Base-by-base conservation (phyloP, 1,139 yeast species). In the Wickerhamomyces sp. region DNA sequence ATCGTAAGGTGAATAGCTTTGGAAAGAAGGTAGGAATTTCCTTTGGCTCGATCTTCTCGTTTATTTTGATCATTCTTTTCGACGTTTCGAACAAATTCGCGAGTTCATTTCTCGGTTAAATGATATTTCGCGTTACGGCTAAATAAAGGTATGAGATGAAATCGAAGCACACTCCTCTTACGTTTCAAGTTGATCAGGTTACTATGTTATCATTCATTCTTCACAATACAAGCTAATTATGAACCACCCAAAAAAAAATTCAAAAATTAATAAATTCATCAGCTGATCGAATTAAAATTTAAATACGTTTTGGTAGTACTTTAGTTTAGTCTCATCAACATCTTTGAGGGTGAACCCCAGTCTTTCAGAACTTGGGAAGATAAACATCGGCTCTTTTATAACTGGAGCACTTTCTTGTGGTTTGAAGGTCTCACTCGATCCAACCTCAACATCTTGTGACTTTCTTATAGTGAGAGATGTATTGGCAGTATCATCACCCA, bases 291-390 rank as follows among this genome's bases (percentile, higher is more conserved):
- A 18, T 41, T 34, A 57, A 37, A 57, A 57, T 6, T 51, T 46
- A 36, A 55, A 56, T 9, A 49, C 38, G 4, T 48, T 43, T 30
- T 47, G 54, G 40, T 46, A 55, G 13, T 45, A 37, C 4, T 45
- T 37, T 5, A 56, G 54, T 35, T 52, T 49, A 10, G 45, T 10
- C 34, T 54, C 59, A 36, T 55, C 57, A 9, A 55, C 46, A 36
- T 57, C 58, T n/a, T 43, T 37, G 8, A 45, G 7, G 1, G 51
- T 43, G 37, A 45, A 48, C 0, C 52, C 54, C 1, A 48, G 29
- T 5, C 43, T 39, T 27, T 46, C 44, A 10, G 60, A 51, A 27
- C 48, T 47, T 3, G 61, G 61, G 46, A 57, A 57, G 1, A 32
- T 38, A 37, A 55, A 57, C 15, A 43, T 33, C 3, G 51, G 33